Base-by-base conservation (phyloP, 129 eudicot genomes). In the Kitagawia praeruptora region DNA sequence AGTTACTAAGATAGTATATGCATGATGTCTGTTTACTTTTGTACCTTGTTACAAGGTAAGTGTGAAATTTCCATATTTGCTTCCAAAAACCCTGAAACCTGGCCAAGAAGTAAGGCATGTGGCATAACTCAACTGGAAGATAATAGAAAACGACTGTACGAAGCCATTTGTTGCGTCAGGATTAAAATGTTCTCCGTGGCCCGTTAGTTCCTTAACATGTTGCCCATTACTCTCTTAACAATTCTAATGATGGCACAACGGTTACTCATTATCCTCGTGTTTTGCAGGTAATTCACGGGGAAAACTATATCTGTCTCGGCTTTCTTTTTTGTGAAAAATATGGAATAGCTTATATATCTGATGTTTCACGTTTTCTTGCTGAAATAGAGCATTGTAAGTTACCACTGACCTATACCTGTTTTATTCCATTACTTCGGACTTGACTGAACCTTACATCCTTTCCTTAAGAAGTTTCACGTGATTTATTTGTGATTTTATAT, bases 201-300 rank as follows among this genome's bases (percentile, higher is more conserved):
- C 98, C 5, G 98, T 96, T 76, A 82, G 87, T 87, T 80, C 54
- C 41, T 38, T 38, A 23, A 23, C 66, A n/a, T n/a, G n/a, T n/a
- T n/a, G n/a, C n/a, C n/a, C n/a, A n/a, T n/a, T n/a, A n/a, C n/a
- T n/a, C n/a, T n/a, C n/a, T n/a, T n/a, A n/a, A n/a, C n/a, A n/a
- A n/a, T n/a, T n/a, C n/a, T n/a, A n/a, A n/a, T n/a, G n/a, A n/a
- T n/a, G n/a, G n/a, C n/a, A n/a, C 34, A 44, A 74, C 34, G 78
- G 56, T 79, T 83, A 79, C 70, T 70, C 61, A 27, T 51, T 7
- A 19, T 51, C 39, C 78, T 75, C 38, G n/a, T n/a, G 79, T 48
- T 80, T 4, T 86, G 75, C 79, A 96, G 99, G 98, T 96, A 77
- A 96, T 96, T 98, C 99, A 96, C 75, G 99, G 99, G 28, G 98